phyloP scores from a whole-genome alignment of 116 monocot genomes.

The Posidonia oceanica region DNA sequence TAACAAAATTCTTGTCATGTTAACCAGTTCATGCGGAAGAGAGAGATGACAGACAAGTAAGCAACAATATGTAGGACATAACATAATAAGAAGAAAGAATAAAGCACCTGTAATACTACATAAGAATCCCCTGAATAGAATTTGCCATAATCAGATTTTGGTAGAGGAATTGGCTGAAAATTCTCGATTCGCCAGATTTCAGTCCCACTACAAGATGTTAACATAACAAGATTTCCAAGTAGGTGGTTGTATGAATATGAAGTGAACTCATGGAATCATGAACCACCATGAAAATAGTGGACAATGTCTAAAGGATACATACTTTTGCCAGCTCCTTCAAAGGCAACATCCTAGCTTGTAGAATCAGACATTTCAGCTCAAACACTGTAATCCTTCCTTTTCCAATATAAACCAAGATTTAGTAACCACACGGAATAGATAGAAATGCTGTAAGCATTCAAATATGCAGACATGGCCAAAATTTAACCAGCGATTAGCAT shows the following conservation, averaged over 20 bases:
- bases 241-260: slow-evolving; percentile 27
- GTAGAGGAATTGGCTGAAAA: slow-evolving; percentile 85
- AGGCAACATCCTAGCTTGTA: slow-evolving; percentile 58
- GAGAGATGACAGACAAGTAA: no score
- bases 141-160: slow-evolving; percentile 86
- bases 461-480: no score
- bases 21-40: no score
- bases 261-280: slow-evolving; percentile 17
- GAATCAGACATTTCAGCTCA: slow-evolving; percentile 43
- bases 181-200: slow-evolving; percentile 98
- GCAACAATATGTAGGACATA: not conserved
- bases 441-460: no score
- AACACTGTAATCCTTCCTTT: not conserved
- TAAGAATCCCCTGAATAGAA: slow-evolving; percentile 98
- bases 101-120: slow-evolving; percentile 76
- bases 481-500: no score
- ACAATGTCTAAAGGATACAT: slow-evolving; percentile 41
- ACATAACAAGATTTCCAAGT: slow-evolving; percentile 23
- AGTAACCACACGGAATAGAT: no score
- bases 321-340: slow-evolving; percentile 69
- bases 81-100: not conserved
- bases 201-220: slow-evolving; percentile 69
- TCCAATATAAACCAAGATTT: not conserved
- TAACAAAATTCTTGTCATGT: no score
- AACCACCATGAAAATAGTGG: not conserved